These are phyloP conservation scores for Spizellomyces punctatus DNA, from an alignment of 192 early-diverging fungal species.

Conservation along the genomic window DNA sequence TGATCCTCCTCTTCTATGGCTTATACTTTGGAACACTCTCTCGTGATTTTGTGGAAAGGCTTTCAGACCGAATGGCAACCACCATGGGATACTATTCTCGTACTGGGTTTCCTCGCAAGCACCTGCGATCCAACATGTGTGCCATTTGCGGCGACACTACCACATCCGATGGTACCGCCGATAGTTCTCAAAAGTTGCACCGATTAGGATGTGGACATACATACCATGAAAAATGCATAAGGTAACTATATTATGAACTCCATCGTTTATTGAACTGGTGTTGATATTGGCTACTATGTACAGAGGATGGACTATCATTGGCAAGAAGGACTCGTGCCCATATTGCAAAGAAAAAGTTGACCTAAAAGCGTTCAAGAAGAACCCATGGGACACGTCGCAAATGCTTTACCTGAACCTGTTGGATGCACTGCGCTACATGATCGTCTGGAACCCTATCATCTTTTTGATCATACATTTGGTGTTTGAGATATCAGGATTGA, in stretches of 20 bases:
- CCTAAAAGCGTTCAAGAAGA: slow-evolving; percentile 44
- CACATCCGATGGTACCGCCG: background rate
- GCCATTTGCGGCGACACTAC: slow-evolving; percentile 58
- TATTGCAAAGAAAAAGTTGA: slow-evolving; percentile 64
- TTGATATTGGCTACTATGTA: background rate
- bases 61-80: slow-evolving; percentile 55
- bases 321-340: slow-evolving; percentile 60
- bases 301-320: slow-evolving; percentile 54
- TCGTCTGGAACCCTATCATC: slow-evolving; percentile 59
- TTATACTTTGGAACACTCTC: slow-evolving; percentile 56
- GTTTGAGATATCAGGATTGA: slow-evolving; percentile 48
- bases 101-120: slow-evolving; percentile 52
- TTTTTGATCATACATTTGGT: slow-evolving; percentile 52
- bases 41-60: slow-evolving; percentile 54
- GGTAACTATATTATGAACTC: background rate
- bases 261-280: slow-evolving; percentile 2
- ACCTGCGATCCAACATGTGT: slow-evolving; percentile 49
- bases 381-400: slow-evolving; percentile 59
- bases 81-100: slow-evolving; percentile 49
- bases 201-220: slow-evolving; percentile 38
- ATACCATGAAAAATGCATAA: slow-evolving; percentile 52
- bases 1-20: slow-evolving; percentile 54
- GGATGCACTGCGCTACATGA: slow-evolving; percentile 52
- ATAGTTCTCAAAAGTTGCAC: slow-evolving; percentile 19
- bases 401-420: slow-evolving; percentile 47